Evolutionary conservation across 164 flowering plant species (phyloP).

Genomic region (Piper betle): DNA sequence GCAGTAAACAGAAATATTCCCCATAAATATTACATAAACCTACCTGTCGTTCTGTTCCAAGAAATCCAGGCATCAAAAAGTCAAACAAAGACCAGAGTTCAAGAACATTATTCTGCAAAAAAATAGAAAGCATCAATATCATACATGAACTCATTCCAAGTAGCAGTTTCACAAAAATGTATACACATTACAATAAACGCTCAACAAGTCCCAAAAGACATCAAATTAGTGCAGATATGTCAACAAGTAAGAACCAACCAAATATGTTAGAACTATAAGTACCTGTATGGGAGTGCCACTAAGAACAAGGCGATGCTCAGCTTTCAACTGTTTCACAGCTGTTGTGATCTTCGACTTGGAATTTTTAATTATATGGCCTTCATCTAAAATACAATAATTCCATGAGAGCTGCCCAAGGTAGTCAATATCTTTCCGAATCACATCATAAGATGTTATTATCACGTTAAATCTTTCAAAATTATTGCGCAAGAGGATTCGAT

Average conservation of each 20-base stretch:
- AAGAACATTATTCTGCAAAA: slow-evolving; percentile 81
- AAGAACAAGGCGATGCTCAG: slow-evolving; percentile 79
- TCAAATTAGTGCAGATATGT: background rate
- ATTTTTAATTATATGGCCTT: slow-evolving; percentile 95
- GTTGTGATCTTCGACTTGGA: slow-evolving; percentile 81
- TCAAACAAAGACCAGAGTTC: slow-evolving; percentile 99
- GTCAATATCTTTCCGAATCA: slow-evolving; percentile 91
- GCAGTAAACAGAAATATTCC: background rate
- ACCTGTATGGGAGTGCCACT: slow-evolving; percentile 99
- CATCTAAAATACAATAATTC: slow-evolving; percentile 95
- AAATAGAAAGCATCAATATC: slow-evolving; percentile 3
- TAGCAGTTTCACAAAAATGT: background rate
- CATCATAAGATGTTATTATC: slow-evolving; percentile 89
- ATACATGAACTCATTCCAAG: background rate
- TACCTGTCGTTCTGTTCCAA: slow-evolving; percentile 96
- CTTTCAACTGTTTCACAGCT: slow-evolving; percentile 88
- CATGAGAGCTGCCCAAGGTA: slow-evolving; percentile 51
- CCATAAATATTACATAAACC: background rate
- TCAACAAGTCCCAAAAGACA: background rate
- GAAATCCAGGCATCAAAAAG: slow-evolving; percentile 99
- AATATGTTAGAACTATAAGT: slow-evolving; percentile 1
- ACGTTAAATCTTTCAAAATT: slow-evolving; percentile 66
- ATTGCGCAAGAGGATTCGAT: slow-evolving; percentile 48
- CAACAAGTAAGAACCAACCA: background rate
- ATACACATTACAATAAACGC: background rate